Base-by-base conservation (phyloP, 2,329 filamentous ascomycete genomes). In the Fusarium sp. region DNA sequence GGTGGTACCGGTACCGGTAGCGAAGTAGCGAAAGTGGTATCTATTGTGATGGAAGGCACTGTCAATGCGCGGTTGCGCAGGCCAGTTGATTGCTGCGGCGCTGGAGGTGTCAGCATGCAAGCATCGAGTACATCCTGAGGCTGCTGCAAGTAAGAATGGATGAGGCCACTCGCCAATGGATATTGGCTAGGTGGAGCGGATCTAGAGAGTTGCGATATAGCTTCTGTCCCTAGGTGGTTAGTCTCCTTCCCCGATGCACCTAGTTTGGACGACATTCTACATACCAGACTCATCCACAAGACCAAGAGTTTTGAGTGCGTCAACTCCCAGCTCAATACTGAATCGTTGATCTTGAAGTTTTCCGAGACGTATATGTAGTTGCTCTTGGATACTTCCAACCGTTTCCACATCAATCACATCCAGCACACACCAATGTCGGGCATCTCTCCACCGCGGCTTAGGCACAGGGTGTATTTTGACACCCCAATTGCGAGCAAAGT, bases 371-470 rank as follows among this genome's bases (percentile, higher is more conserved):
- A 73, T 57, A 2, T 26, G 36, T 20, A 72, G 20, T 26, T 24
- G 45, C 13, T 45, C 10, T 2, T 62, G 28, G 18, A 59, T 17
- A n/a, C 22, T 62, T 5, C 71, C 71, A n/a, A 70, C 48, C 5
- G 46, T 69, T 42, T 73, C 71, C 33, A 69, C 69, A 18, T 71
- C 66, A 33, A 63, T 42, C 20, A 73, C 58, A 20, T 72, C 43
- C 11, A 73, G 26, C 4, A 18, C 31, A 22, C 59, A 73, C 36
- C 48, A 73, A 18, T 54, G 51, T 31, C 46, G 54, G 40, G 45
- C 53, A n/a, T 57, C 58, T 31, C 55, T 58, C 42, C 68, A 63
- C 15, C 66, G 57, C 24, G 33, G 3, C 22, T n/a, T 58, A 6
- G 57, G 71, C 9, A 65, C 43, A 3, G 66, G 66, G 10, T 26